Conservation (phyloP, 2,329 filamentous ascomycete genomes). For the Pleomassaria siparia region DNA sequence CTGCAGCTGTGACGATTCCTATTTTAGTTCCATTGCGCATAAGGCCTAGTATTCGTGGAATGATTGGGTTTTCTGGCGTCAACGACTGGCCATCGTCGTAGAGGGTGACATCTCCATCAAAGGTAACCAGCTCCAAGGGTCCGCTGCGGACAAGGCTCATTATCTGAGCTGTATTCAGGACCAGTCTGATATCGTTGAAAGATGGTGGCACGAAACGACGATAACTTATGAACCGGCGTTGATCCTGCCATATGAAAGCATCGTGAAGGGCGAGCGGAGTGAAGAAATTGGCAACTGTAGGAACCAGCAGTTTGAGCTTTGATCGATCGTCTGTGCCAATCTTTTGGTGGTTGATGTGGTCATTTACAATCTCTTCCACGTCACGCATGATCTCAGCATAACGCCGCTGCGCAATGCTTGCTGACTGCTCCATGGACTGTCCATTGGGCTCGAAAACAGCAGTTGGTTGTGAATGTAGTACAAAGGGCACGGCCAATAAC, state of each 20-base stretch:
- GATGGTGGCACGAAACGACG: constrained; percentile 92
- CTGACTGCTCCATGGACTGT: constrained; percentile 68
- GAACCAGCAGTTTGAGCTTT: constrained; percentile 89
- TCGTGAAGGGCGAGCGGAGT: constrained; percentile 83
- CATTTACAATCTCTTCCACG: constrained; percentile 86
- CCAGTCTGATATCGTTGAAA: constrained; percentile 93
- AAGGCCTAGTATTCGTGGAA: constrained; percentile 68
- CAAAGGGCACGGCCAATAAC: constrained; percentile 90
- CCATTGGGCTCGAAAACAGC: constrained; percentile 75
- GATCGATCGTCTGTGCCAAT: constrained; percentile 69
- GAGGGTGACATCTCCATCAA: constrained; percentile 95
- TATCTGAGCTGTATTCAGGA: constrained; percentile 91
- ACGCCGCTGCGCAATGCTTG: constrained; percentile 76
- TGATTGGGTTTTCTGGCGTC: constrained; percentile 73
- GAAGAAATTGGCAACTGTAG: constrained; percentile 90
- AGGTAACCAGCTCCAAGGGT: constrained; percentile 82
- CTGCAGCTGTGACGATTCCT: constrained; percentile 94
- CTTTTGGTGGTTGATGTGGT: constrained; percentile 80
- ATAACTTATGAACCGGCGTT: constrained; percentile 81
- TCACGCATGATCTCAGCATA: constrained; percentile 96
- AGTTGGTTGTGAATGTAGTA: constrained; percentile 92
- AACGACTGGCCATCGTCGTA: constrained; percentile 82
- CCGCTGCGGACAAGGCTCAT: constrained; percentile 81
- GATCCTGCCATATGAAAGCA: constrained; percentile 89
- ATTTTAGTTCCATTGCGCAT: constrained; percentile 78